A percentile compares a stretch with the other conserved stretches of the same genome.
Conservation (phyloP, 2,329 filamentous ascomycete genomes). For the Penicillium sp. region DNA sequence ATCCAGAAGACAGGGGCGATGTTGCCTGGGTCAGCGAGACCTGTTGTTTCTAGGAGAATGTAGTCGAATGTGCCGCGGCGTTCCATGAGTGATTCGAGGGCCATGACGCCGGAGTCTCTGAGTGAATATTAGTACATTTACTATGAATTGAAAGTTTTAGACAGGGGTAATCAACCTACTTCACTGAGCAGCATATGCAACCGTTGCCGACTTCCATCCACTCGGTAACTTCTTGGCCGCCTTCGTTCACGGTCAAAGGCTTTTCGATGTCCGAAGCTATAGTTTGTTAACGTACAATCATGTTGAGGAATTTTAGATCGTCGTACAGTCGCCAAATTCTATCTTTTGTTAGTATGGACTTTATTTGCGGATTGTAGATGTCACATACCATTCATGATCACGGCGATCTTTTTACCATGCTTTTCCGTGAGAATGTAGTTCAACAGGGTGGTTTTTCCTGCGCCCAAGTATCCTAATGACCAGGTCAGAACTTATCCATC, state of each 20-base stretch:
- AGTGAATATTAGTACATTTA: not conserved
- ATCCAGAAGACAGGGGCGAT: slow-evolving; percentile 97
- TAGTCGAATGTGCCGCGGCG: slow-evolving; percentile 94
- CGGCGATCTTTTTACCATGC: slow-evolving; percentile 96
- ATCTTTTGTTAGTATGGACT: slow-evolving; percentile 17
- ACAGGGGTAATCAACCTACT: slow-evolving; percentile 55
- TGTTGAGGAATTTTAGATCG: not conserved
- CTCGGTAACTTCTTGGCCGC: slow-evolving; percentile 79
- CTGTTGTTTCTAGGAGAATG: slow-evolving; percentile 94
- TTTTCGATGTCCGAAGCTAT: slow-evolving; percentile 92
- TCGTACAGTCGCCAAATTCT: slow-evolving; percentile 81
- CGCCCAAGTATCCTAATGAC: slow-evolving; percentile 78
- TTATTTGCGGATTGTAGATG: not conserved
- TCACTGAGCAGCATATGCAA: slow-evolving; percentile 97
- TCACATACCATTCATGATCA: slow-evolving; percentile 82
- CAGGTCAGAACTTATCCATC: not conserved
- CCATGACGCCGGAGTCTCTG: slow-evolving; percentile 87
- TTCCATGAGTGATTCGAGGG: slow-evolving; percentile 94
- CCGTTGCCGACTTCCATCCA: slow-evolving; percentile 97
- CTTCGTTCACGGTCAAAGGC: slow-evolving; percentile 85
- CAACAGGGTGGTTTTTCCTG: slow-evolving; percentile 90
- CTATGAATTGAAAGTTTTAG: not conserved
- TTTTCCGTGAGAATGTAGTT: slow-evolving; percentile 95
- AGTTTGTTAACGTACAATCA: not conserved
- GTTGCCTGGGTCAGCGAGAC: slow-evolving; percentile 91